A percentile compares a stretch with the other conserved stretches of the same genome.
These are phyloP conservation scores for Neophaeococcomyces aloes DNA, from an alignment of 2,329 filamentous ascomycete genomes.

Conservation along the genomic window DNA sequence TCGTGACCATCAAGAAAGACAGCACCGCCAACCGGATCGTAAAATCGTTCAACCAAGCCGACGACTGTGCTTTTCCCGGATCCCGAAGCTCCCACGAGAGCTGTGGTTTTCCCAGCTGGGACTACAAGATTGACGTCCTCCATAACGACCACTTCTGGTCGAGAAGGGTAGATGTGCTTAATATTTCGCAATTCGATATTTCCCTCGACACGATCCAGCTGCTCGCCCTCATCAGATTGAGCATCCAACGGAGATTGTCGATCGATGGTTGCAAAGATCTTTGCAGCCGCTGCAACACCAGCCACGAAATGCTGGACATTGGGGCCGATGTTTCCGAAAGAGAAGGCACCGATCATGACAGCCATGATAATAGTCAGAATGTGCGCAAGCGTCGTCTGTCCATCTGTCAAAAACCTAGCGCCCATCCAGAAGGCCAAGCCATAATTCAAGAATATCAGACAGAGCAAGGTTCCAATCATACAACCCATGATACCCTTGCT, in stretches of 20 bases:
- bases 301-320: constrained; percentile 79
- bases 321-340: constrained; percentile 75
- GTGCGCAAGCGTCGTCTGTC: constrained; percentile 54
- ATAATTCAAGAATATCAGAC: constrained; percentile 76
- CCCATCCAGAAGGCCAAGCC: constrained; percentile 80
- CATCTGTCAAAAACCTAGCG: constrained; percentile 59
- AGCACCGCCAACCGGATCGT: constrained; percentile 70
- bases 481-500: constrained; percentile 61
- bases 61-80: constrained; percentile 93
- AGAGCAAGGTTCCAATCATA: constrained; percentile 79
- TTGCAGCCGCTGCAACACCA: constrained; percentile 70
- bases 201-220: constrained; percentile 61
- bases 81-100: constrained; percentile 85
- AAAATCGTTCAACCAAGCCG: constrained; percentile 86
- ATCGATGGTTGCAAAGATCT: constrained; percentile 92
- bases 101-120: constrained; percentile 83
- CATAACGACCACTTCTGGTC: constrained; percentile 84
- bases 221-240: constrained; percentile 58
- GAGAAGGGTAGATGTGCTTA: constrained; percentile 89
- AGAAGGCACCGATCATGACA: constrained; percentile 87
- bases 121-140: constrained; percentile 67
- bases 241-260: constrained; percentile 75
- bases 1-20: constrained; percentile 76
- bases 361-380: constrained; percentile 81
- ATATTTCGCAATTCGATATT: constrained; percentile 70